Conservation (phyloP, 2,329 filamentous ascomycete species). For the Trichoderma cornu-damae region DNA sequence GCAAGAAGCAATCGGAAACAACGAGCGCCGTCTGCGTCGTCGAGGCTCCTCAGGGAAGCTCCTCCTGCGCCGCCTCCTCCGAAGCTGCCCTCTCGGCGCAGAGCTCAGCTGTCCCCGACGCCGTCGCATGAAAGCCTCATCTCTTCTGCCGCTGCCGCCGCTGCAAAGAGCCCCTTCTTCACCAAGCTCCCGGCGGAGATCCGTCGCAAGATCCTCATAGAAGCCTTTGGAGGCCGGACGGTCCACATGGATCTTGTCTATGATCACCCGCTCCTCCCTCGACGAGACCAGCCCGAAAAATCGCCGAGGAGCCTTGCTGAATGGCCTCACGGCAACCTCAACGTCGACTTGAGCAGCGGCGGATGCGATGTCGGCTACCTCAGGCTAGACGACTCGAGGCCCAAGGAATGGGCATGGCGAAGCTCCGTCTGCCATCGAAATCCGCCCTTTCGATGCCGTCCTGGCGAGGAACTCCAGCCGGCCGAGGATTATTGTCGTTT, state of each 20-base stretch:
- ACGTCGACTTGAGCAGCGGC: neutral
- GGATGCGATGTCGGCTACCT: neutral
- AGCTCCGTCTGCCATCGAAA: conserved; percentile 28
- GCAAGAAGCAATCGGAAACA: neutral
- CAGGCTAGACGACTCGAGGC: conserved; percentile 9
- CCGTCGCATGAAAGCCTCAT: conserved; percentile 13
- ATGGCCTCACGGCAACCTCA: conserved; percentile 3
- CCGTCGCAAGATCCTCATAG: conserved; percentile 28
- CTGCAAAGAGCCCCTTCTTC: conserved; percentile 26
- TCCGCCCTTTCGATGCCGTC: neutral
- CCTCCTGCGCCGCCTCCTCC: conserved; percentile 3
- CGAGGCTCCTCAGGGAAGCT: neutral
- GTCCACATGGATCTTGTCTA: conserved; percentile 26
- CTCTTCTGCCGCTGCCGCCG: neutral
- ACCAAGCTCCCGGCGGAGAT: conserved; percentile 33
- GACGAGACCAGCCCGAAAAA: neutral
- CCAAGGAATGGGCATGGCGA: conserved; percentile 26
- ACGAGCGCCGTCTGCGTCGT: neutral
- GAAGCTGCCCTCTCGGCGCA: conserved; percentile 12
- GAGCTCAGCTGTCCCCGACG: conserved; percentile 10
- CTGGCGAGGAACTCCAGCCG: conserved; percentile 18
- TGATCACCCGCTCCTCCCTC: conserved; percentile 17
- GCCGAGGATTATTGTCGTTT: conserved; percentile 22
- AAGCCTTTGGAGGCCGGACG: conserved; percentile 24
- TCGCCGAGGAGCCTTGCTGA: neutral